Evolutionary conservation across 768 basidiomycete species (phyloP).

Genomic region (Holtermanniella nyarrowii): DNA sequence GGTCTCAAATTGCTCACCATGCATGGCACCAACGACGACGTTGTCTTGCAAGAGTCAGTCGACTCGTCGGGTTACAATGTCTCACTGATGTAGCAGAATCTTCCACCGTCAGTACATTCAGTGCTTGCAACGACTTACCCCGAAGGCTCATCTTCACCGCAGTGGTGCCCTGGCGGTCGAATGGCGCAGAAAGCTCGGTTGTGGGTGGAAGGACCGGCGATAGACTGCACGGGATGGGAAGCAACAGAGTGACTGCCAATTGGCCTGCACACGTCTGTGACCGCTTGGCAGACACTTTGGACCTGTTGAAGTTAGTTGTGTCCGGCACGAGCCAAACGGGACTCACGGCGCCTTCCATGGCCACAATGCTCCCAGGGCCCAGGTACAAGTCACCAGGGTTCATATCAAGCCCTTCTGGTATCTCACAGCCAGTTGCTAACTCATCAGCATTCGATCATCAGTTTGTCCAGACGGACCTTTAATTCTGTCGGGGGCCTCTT

Average conservation of each 20-base stretch:
- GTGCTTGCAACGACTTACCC: slow-evolving; percentile 43
- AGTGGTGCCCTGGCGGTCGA: slow-evolving; percentile 89
- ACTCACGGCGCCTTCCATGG: slow-evolving; percentile 40
- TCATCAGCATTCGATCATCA: neutral
- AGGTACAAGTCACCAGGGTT: slow-evolving; percentile 39
- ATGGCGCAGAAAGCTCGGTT: slow-evolving; percentile 65
- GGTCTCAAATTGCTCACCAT: slow-evolving; percentile 50
- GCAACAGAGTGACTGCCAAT: too few species aligned
- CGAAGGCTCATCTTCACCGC: slow-evolving; percentile 75
- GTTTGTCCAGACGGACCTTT: slow-evolving; percentile 5
- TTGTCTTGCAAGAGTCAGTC: slow-evolving; percentile 47
- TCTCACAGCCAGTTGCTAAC: slow-evolving; percentile 30
- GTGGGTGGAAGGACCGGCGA: slow-evolving; percentile 7
- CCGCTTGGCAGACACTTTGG: slow-evolving; percentile 63
- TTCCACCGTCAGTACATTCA: neutral
- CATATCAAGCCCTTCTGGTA: slow-evolving; percentile 27
- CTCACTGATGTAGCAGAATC: slow-evolving; percentile 72
- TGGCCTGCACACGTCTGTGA: neutral
- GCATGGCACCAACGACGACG: slow-evolving; percentile 76
- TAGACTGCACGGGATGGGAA: too few species aligned
- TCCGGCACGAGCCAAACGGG: neutral
- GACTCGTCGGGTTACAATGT: neutral
- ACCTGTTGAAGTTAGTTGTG: slow-evolving; percentile 9
- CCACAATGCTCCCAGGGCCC: slow-evolving; percentile 36
- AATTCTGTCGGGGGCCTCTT: slow-evolving; percentile 34